Percentiles rank a stretch among this genome's conserved stretches.
Conservation (phyloP, 2,329 filamentous ascomycete genomes). For the Diaporthe sp. region DNA sequence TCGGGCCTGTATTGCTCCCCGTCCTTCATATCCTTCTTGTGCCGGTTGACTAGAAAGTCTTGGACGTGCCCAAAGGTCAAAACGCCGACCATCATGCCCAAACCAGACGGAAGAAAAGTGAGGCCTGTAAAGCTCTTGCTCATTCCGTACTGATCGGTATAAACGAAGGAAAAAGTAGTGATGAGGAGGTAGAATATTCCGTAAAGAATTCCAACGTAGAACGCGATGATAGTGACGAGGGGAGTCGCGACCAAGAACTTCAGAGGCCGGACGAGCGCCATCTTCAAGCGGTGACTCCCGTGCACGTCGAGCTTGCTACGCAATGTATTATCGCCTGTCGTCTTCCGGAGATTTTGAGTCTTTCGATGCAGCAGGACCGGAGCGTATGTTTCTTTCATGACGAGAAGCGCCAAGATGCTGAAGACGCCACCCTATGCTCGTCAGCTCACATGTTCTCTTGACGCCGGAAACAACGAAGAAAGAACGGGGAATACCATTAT, state of each 20-base stretch:
- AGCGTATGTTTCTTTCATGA: slow-evolving; percentile 55
- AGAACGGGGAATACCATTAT: slow-evolving; percentile 39
- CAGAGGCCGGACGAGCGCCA: slow-evolving; percentile 43
- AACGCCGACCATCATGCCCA: slow-evolving; percentile 55
- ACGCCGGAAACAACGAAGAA: not conserved
- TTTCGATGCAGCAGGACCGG: slow-evolving; percentile 53
- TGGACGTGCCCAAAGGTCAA: slow-evolving; percentile 31
- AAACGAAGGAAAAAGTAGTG: slow-evolving; percentile 64
- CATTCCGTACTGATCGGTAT: slow-evolving; percentile 61
- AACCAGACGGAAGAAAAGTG: slow-evolving; percentile 63
- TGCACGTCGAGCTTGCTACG: slow-evolving; percentile 52
- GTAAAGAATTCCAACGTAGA: slow-evolving; percentile 66
- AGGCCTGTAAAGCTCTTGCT: slow-evolving; percentile 54
- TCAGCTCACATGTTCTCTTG: too few species aligned
- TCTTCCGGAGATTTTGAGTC: slow-evolving; percentile 50
- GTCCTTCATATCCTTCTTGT: slow-evolving; percentile 37
- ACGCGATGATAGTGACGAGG: slow-evolving; percentile 58
- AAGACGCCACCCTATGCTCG: slow-evolving; percentile 40
- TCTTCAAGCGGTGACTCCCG: not conserved
- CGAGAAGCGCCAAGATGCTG: slow-evolving; percentile 48
- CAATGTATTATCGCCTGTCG: slow-evolving; percentile 49
- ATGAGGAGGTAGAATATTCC: slow-evolving; percentile 66
- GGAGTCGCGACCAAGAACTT: slow-evolving; percentile 66
- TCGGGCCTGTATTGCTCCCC: slow-evolving; percentile 42
- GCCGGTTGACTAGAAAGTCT: slow-evolving; percentile 39